Percentiles rank a stretch among this genome's conserved stretches.
Conservation (phyloP, 495 filamentous ascomycete species). For the Podospora anserina region DNA sequence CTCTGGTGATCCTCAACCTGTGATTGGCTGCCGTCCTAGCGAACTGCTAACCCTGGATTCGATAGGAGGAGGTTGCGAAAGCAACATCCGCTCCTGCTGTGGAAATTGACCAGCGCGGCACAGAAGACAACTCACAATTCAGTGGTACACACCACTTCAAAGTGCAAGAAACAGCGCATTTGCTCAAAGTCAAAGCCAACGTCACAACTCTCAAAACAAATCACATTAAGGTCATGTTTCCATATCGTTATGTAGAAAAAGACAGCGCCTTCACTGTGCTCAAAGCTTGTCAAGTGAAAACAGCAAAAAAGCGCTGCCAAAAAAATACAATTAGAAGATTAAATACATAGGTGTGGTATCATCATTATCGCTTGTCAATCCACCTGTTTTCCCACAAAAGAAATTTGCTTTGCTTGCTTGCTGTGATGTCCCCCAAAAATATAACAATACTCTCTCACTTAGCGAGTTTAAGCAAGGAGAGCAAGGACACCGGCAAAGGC, state of each 20-base stretch:
- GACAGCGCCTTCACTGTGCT: not conserved
- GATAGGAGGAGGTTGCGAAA: not conserved
- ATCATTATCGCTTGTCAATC: conserved; percentile 18
- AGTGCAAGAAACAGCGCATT: not conserved
- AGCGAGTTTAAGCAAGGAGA: conserved; percentile 49
- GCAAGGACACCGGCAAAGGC: conserved; percentile 50
- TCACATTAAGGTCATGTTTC: conserved; percentile 4
- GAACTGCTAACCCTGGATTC: not conserved
- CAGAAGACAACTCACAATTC: not conserved
- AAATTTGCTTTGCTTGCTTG: not conserved
- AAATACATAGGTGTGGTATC: conserved; percentile 43
- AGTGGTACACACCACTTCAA: not conserved
- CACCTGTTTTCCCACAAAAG: conserved; percentile 20
- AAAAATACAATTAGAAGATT: conserved; percentile 46
- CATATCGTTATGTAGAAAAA: conserved; percentile 7
- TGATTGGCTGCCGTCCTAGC: not conserved
- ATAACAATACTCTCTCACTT: not conserved
- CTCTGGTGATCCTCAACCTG: not conserved
- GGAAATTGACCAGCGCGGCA: not conserved
- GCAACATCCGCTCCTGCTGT: not conserved
- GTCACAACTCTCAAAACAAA: not conserved
- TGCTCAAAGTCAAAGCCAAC: not conserved
- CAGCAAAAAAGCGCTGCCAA: conserved; percentile 22
- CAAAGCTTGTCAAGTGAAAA: not conserved
- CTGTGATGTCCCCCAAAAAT: not conserved